These are phyloP conservation scores for Phaeodactylum tricornutum DNA, from an alignment of 108 stramenopile genomes.

Conservation along the genomic window DNA sequence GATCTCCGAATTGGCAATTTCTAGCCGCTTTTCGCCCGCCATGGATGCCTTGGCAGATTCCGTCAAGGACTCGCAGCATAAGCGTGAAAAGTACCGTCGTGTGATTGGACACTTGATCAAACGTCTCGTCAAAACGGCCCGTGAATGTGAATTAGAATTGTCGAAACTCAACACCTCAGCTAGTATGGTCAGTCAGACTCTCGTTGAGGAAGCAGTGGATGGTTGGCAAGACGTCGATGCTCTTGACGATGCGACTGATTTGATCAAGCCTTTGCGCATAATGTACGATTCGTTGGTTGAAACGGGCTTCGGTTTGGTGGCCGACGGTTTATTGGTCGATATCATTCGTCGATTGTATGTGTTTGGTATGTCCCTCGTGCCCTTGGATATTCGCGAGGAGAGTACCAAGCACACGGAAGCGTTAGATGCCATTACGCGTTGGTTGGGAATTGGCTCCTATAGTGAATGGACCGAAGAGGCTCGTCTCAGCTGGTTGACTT, in stretches of 20 bases:
- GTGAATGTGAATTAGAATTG: constrained; percentile 50
- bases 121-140: constrained; percentile 58
- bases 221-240: constrained; percentile 56
- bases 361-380: constrained; percentile 89
- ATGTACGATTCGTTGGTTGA: constrained; percentile 75
- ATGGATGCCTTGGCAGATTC: constrained; percentile 39
- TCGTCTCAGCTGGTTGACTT: constrained; percentile 69
- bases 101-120: constrained; percentile 70
- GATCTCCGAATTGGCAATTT: constrained; percentile 55
- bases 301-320: constrained; percentile 82
- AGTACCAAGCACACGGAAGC: constrained; percentile 84
- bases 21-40: constrained; percentile 52
- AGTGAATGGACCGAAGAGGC: constrained; percentile 88
- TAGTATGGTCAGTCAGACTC: constrained; percentile 6
- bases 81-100: constrained; percentile 67
- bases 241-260: constrained; percentile 51
- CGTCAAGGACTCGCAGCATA: constrained; percentile 33
- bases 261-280: constrained; percentile 68
- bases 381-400: constrained; percentile 94
- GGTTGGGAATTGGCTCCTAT: constrained; percentile 88
- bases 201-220: constrained; percentile 15
- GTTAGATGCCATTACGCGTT: constrained; percentile 88
- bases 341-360: constrained; percentile 81
- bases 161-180: constrained; percentile 2
- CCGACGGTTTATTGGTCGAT: constrained; percentile 86